These are phyloP conservation scores for Solanum tarapatanum DNA, from an alignment of 257 asterid genomes.

Conservation along the genomic window DNA sequence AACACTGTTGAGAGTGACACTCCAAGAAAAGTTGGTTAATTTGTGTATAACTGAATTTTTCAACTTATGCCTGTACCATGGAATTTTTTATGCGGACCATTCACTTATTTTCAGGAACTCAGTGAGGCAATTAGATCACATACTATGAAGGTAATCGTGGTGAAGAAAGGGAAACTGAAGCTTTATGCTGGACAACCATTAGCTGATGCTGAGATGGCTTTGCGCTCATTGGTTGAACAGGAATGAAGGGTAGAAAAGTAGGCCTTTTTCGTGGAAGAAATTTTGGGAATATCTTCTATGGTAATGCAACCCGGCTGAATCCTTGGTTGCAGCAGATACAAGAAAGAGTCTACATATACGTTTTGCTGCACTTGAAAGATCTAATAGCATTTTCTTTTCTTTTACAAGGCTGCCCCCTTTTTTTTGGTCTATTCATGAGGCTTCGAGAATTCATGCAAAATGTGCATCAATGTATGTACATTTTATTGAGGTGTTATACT, in stretches of 20 bases:
- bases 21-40: not conserved
- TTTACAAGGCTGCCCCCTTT: too few relatives aligned
- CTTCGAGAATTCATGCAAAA: not conserved
- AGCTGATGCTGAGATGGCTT: constrained; percentile 64
- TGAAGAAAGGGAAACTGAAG: constrained; percentile 68
- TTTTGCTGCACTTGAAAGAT: too few relatives aligned
- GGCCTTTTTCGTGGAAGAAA: not conserved
- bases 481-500: not conserved
- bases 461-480: not conserved
- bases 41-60: not conserved
- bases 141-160: constrained; percentile 42
- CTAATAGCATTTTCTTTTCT: too few relatives aligned
- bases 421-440: not conserved
- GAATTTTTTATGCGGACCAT: not conserved
- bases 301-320: not conserved
- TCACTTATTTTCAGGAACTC: constrained; percentile 43
- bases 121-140: constrained; percentile 28
- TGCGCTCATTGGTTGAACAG: constrained; percentile 34
- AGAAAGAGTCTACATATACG: not conserved
- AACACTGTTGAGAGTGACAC: not conserved
- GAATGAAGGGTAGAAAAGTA: not conserved
- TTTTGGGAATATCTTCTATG: not conserved
- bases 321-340: not conserved
- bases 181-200: constrained; percentile 90
- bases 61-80: not conserved